These are phyloP conservation scores for Theileria annulata DNA, from an alignment of 169 alveolate genomes.

Conservation along the genomic window DNA sequence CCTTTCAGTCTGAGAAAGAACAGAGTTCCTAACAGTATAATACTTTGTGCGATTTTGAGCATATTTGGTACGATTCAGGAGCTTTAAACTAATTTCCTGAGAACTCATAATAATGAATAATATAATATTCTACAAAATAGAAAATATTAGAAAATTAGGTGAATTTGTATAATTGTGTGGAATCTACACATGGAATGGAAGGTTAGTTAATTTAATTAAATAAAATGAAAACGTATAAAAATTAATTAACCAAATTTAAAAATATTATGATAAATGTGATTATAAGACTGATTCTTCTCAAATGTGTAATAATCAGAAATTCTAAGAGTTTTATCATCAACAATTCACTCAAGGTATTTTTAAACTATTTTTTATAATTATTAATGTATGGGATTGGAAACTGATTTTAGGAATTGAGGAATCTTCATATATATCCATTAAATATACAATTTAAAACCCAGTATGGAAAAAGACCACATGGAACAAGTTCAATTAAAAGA, in stretches of 20 bases:
- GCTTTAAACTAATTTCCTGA: background rate
- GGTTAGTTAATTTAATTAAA: background rate
- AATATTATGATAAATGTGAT: background rate
- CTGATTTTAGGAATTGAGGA: background rate
- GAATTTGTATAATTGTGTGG: background rate
- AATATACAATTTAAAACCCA: slow-evolving; percentile 53
- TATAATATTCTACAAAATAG: background rate
- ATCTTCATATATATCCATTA: slow-evolving; percentile 10
- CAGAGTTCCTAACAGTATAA: slow-evolving; percentile 31
- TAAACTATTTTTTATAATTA: background rate
- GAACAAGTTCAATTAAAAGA: slow-evolving; percentile 44
- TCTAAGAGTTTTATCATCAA: background rate
- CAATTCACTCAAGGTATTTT: background rate
- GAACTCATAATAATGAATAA: background rate
- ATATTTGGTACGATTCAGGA: slow-evolving; percentile 43
- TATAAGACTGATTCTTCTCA: background rate
- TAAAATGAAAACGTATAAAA: background rate
- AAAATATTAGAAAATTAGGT: background rate
- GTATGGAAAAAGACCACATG: slow-evolving; percentile 60
- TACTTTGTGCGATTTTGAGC: slow-evolving; percentile 60
- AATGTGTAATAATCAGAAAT: background rate
- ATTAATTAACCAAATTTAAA: background rate
- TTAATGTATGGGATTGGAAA: background rate
- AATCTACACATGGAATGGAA: background rate
- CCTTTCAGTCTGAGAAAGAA: slow-evolving; percentile 12